Conservation (phyloP, 768 basidiomycete genomes). For the Boletus insuetus region DNA sequence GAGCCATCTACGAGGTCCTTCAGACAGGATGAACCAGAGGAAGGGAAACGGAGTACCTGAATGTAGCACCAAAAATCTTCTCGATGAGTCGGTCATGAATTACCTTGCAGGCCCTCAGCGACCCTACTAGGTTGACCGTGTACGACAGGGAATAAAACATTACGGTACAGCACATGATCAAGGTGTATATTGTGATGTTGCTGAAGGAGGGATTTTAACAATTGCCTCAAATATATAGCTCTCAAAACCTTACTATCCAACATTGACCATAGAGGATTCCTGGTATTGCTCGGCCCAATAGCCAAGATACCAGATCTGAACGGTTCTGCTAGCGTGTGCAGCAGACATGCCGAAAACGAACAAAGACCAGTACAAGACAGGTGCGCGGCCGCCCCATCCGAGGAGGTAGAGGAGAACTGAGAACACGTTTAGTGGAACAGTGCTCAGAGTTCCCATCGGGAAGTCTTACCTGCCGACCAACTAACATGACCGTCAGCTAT, state of each 20-base stretch:
- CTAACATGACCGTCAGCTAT: conserved; percentile 15
- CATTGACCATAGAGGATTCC: conserved; percentile 30
- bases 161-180: conserved; percentile 33
- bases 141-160: conserved; percentile 34
- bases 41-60: conserved; percentile 47
- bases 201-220: conserved; percentile 26
- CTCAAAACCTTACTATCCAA: conserved; percentile 28
- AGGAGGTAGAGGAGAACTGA: conserved; percentile 15
- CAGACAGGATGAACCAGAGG: conserved; percentile 20
- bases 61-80: conserved; percentile 56
- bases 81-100: conserved; percentile 53
- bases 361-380: conserved; percentile 32
- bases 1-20: conserved; percentile 44
- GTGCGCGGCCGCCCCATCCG: conserved; percentile 20
- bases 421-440: neutral
- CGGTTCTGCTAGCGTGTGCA: conserved; percentile 17
- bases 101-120: conserved; percentile 48
- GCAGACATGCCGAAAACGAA: conserved; percentile 17
- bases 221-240: neutral
- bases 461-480: conserved; percentile 14
- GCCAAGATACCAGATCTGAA: conserved; percentile 42
- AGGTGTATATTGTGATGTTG: conserved; percentile 46
- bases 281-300: conserved; percentile 25
- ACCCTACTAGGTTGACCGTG: conserved; percentile 43
- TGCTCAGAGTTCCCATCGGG: neutral